Evolutionary conservation across 805 yeast species (phyloP).

Genomic region (Saccharomycopsis olivae): DNA sequence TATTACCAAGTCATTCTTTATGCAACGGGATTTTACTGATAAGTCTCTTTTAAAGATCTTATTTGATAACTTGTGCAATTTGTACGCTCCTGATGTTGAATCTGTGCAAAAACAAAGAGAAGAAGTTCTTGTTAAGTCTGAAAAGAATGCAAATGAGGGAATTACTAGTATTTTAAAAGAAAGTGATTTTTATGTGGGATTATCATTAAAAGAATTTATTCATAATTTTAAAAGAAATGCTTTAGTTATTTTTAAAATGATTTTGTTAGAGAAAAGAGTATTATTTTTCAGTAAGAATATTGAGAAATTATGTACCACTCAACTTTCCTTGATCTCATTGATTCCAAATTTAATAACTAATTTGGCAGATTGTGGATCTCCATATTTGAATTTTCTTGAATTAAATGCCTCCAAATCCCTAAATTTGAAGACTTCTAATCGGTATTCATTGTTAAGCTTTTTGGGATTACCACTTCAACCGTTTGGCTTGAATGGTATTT

Average conservation of each 20-base stretch:
- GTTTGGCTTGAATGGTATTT: constrained; percentile 78
- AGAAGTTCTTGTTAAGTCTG: constrained; percentile 15
- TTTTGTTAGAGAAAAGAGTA: constrained; percentile 64
- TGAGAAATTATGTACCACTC: constrained; percentile 70
- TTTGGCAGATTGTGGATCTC: constrained; percentile 72
- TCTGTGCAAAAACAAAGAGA: background rate
- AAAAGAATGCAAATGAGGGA: constrained; percentile 24
- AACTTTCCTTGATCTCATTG: constrained; percentile 72
- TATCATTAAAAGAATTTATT: constrained; percentile 58
- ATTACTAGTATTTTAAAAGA: constrained; percentile 32
- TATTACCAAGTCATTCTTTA: constrained; percentile 76
- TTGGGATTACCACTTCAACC: constrained; percentile 82
- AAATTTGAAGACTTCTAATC: constrained; percentile 65
- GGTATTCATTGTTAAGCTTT: constrained; percentile 65
- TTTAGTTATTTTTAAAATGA: constrained; percentile 61
- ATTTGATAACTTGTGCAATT: constrained; percentile 50
- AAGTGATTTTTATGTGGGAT: constrained; percentile 59
- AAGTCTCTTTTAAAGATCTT: constrained; percentile 54
- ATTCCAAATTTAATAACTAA: constrained; percentile 71
- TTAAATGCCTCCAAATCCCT: constrained; percentile 45
- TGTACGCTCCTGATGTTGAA: constrained; percentile 23
- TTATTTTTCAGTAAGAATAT: constrained; percentile 73
- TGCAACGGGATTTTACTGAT: constrained; percentile 70
- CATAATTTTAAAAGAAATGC: constrained; percentile 46
- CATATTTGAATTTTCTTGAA: constrained; percentile 46